Evolutionary conservation across 257 asterid genomes (phyloP).

Genomic region (Haberlea rhodopensis): DNA sequence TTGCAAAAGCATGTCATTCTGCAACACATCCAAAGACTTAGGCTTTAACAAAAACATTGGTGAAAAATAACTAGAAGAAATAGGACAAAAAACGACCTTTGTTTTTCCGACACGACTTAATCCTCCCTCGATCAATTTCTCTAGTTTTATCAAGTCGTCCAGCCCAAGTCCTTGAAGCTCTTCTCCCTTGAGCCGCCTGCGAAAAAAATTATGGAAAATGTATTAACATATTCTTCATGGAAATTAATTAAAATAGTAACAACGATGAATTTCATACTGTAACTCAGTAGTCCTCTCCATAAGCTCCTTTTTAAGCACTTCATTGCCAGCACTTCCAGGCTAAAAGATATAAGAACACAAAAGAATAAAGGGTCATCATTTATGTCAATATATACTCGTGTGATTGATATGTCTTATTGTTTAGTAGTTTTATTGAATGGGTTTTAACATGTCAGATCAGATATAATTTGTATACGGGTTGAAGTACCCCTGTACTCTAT

Average conservation of each 20-base stretch:
- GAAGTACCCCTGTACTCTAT: too few relatives aligned
- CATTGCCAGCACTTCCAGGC: constrained; percentile 37
- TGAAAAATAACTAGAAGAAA: neutral
- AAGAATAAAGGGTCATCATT: neutral
- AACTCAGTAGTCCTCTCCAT: constrained; percentile 45
- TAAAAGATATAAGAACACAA: constrained; percentile 17
- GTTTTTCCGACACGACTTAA: constrained; percentile 47
- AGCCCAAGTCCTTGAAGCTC: constrained; percentile 63
- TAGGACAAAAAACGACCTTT: constrained; percentile 33
- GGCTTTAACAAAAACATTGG: neutral
- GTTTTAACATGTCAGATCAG: too few relatives aligned
- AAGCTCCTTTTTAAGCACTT: constrained; percentile 41
- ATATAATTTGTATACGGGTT: too few relatives aligned
- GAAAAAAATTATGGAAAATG: neutral
- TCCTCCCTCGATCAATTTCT: constrained; percentile 56
- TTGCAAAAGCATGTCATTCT: constrained; percentile 49
- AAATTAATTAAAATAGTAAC: neutral
- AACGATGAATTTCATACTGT: constrained; percentile 39
- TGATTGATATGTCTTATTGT: too few relatives aligned
- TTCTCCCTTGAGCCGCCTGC: constrained; percentile 71
- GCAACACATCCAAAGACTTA: constrained; percentile 27
- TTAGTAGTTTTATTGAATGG: too few relatives aligned
- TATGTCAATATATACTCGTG: neutral
- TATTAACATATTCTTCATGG: neutral
- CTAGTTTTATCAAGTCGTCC: constrained; percentile 64